A percentile compares a stretch with the other conserved stretches of the same genome.
phyloP scores from a whole-genome alignment of 2,329 filamentous ascomycete species.

The Aspergillus ruber region DNA sequence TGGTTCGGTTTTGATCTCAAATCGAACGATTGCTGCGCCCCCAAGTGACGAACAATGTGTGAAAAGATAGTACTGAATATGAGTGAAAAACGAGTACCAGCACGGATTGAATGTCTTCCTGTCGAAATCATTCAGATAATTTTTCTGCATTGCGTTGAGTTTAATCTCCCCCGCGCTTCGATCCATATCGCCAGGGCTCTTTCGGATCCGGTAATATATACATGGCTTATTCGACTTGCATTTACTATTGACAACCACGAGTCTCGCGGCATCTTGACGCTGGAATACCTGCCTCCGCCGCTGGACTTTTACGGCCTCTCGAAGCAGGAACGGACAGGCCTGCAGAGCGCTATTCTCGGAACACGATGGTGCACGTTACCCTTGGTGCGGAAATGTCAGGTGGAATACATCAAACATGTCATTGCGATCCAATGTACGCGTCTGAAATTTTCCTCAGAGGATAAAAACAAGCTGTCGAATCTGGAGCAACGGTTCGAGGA shows the following conservation, averaged over 20 bases:
- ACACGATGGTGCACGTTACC: constrained; percentile 38
- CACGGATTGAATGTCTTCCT: constrained; percentile 40
- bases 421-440: constrained; percentile 23
- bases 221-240: constrained; percentile 37
- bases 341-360: constrained; percentile 32
- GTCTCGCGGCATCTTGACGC: constrained; percentile 23
- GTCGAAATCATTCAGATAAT: constrained; percentile 46
- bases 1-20: too few species aligned
- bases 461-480: constrained; percentile 5
- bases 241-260: constrained; percentile 35
- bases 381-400: constrained; percentile 34
- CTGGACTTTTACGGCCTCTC: constrained; percentile 28
- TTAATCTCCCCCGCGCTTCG: constrained; percentile 43
- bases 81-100: constrained; percentile 7
- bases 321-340: constrained; percentile 18
- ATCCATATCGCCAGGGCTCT: constrained; percentile 33
- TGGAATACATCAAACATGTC: constrained; percentile 30
- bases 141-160: constrained; percentile 44
- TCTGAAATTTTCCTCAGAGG: constrained; percentile 21
- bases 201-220: constrained; percentile 36
- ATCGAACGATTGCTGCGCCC: neutral
- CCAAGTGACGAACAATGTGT: neutral
- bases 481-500: too few species aligned
- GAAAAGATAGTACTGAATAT: neutral
- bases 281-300: constrained; percentile 33